Percentiles rank a stretch among this genome's conserved stretches.
phyloP scores from a whole-genome alignment of 2,329 filamentous ascomycete species.

The Ophiostoma angusticollis region DNA sequence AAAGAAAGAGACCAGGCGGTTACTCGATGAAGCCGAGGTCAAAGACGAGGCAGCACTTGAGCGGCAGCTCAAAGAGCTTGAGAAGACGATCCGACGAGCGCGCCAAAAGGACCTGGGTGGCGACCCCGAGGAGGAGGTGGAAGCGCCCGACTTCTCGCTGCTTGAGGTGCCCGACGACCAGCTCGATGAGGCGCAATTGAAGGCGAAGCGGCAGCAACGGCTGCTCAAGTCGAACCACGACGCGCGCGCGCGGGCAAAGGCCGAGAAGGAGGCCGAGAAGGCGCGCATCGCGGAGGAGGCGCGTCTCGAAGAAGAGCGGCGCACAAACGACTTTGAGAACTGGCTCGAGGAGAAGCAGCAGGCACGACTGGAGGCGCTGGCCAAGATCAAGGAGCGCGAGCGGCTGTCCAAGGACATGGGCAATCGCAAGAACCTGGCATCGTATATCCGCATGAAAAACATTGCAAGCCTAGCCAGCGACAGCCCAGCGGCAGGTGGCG shows the following conservation, averaged over 20 bases:
- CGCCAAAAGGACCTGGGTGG: constrained; percentile 87
- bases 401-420: constrained; percentile 86
- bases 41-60: constrained; percentile 84
- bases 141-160: constrained; percentile 74
- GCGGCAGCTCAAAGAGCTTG: constrained; percentile 73
- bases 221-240: constrained; percentile 93
- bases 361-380: constrained; percentile 55
- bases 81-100: constrained; percentile 78
- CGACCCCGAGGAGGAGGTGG: constrained; percentile 47
- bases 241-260: constrained; percentile 83
- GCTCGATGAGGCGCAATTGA: constrained; percentile 79
- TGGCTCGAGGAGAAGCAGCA: constrained; percentile 78
- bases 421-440: constrained; percentile 91
- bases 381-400: constrained; percentile 87
- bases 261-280: constrained; percentile 88
- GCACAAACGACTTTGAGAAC: constrained; percentile 68
- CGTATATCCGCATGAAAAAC: constrained; percentile 95
- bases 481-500: constrained; percentile 38
- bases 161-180: constrained; percentile 84
- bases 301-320: constrained; percentile 67
- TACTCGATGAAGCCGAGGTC: constrained; percentile 82
- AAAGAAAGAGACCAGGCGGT: constrained; percentile 80
- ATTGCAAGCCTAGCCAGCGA: constrained; percentile 94
- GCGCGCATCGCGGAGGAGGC: constrained; percentile 73
- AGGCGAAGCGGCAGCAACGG: constrained; percentile 84